phyloP scores from a whole-genome alignment of 805 yeast genomes.

The Blastobotrys parvus region DNA sequence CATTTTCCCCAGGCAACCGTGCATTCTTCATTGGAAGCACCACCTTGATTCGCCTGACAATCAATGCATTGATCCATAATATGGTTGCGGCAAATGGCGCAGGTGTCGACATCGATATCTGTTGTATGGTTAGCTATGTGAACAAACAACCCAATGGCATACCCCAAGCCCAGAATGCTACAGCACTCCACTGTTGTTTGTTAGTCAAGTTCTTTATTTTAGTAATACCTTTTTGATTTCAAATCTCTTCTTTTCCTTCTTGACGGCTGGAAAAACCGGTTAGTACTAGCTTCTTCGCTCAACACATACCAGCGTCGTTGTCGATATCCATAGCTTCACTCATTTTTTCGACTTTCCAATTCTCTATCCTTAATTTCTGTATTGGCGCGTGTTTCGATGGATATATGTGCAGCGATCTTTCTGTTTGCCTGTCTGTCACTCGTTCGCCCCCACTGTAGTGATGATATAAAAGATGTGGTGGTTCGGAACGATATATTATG shows the following conservation, averaged over 20 bases:
- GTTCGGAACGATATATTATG: too few species aligned
- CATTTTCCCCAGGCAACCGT: slow-evolving; percentile 96
- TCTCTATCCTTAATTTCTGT: too few species aligned
- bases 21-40: slow-evolving; percentile 61
- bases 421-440: too few species aligned
- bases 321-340: slow-evolving; percentile 18
- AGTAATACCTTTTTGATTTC: slow-evolving; percentile 64
- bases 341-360: slow-evolving; percentile 3
- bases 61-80: slow-evolving; percentile 96
- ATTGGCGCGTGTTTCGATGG: too few species aligned
- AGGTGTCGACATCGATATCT: slow-evolving; percentile 83
- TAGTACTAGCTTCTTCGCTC: too few species aligned
- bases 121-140: slow-evolving; percentile 12
- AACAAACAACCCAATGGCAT: slow-evolving; percentile 17
- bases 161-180: slow-evolving; percentile 99
- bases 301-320: slow-evolving; percentile 1
- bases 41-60: slow-evolving; percentile 78
- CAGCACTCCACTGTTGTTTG: slow-evolving; percentile 77
- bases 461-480: too few species aligned
- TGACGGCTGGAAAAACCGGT: background rate
- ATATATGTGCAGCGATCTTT: too few species aligned
- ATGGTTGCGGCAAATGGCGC: slow-evolving; percentile 97
- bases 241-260: slow-evolving; percentile 53
- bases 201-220: background rate
- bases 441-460: too few species aligned